Conservation (phyloP, 805 yeast genomes). For the Zygosaccharomyces pseudorouxii region DNA sequence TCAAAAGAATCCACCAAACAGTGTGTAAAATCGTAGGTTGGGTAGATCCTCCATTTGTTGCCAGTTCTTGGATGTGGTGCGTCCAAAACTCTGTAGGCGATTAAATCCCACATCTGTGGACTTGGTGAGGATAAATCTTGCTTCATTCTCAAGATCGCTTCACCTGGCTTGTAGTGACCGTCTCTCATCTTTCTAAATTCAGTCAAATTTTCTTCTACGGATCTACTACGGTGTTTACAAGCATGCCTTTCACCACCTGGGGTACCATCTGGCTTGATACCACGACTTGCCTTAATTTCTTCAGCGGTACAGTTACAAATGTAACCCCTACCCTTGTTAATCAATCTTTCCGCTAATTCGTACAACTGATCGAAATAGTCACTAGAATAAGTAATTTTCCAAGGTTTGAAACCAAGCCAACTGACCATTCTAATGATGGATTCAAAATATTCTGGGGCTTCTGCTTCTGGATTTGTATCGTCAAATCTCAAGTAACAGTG, state of each 20-base stretch:
- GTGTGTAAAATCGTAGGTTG: conserved; percentile 98
- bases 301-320: conserved; percentile 93
- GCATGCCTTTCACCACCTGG: conserved; percentile 90
- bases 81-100: conserved; percentile 90
- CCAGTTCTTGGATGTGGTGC: conserved; percentile 97
- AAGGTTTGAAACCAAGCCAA: conserved; percentile 94
- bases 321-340: conserved; percentile 68
- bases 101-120: conserved; percentile 99
- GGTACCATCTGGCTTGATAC: conserved; percentile 85
- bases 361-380: conserved; percentile 91
- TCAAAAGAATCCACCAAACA: conserved; percentile 97
- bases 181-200: conserved; percentile 91
- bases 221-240: conserved; percentile 67
- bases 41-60: conserved; percentile 94
- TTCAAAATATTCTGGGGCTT: conserved; percentile 84
- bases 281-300: conserved; percentile 85
- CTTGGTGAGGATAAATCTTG: conserved; percentile 85
- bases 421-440: conserved; percentile 78
- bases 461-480: conserved; percentile 99
- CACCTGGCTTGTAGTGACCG: conserved; percentile 83
- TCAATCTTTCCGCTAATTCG: conserved; percentile 79
- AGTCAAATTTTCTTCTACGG: conserved; percentile 66
- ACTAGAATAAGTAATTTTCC: conserved; percentile 91
- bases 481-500: conserved; percentile 89
- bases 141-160: conserved; percentile 94